phyloP scores from a whole-genome alignment of 352 stramenopile species.

The Achlya hypogyna region DNA sequence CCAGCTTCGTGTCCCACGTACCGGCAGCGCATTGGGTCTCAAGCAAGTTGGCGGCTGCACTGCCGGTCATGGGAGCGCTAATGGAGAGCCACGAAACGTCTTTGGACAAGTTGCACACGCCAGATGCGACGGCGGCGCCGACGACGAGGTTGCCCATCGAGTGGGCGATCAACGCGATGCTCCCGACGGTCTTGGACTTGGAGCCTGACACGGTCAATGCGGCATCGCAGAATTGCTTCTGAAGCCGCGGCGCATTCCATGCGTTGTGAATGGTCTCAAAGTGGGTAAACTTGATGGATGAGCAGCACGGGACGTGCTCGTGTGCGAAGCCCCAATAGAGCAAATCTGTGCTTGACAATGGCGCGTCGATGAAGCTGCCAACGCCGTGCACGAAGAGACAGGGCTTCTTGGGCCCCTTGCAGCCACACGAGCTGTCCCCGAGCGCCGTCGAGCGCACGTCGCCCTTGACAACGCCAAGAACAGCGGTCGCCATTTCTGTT shows the following conservation, averaged over 20 bases:
- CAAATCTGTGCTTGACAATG: conserved; percentile 9
- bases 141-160: conserved; percentile 41
- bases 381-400: conserved; percentile 38
- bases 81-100: conserved; percentile 35
- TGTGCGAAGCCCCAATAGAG: conserved; percentile 23
- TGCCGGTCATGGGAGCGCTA: conserved; percentile 28
- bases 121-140: conserved; percentile 21
- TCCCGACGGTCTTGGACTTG: conserved; percentile 17
- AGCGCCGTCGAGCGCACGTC: background rate
- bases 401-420: conserved; percentile 20
- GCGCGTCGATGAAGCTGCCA: conserved; percentile 23
- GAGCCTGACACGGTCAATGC: conserved; percentile 17
- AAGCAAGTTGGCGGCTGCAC: conserved; percentile 14
- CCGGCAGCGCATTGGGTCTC: conserved; percentile 16
- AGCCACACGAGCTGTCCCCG: background rate
- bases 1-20: background rate
- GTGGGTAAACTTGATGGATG: conserved; percentile 25
- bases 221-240: conserved; percentile 20
- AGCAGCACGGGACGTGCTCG: conserved; percentile 25
- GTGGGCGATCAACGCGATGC: conserved; percentile 29
- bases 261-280: conserved; percentile 22
- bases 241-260: conserved; percentile 24
- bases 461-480: background rate
- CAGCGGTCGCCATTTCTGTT: background rate
- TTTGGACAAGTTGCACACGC: conserved; percentile 23